A percentile compares a stretch with the other conserved stretches of the same genome.
Evolutionary conservation across 495 filamentous ascomycete species (phyloP).

Genomic region (Lophiostoma macrostomum): DNA sequence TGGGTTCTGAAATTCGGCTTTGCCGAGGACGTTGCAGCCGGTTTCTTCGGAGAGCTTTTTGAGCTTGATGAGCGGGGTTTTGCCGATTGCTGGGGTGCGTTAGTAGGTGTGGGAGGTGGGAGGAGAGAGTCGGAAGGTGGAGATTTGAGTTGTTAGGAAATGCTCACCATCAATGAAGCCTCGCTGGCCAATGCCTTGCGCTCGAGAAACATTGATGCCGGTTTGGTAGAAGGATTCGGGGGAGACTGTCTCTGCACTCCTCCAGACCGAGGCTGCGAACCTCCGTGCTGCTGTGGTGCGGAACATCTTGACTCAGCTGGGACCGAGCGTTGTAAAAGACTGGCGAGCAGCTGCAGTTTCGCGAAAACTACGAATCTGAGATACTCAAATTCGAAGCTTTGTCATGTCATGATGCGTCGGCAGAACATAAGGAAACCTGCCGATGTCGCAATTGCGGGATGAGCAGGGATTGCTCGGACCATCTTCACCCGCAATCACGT

Average conservation of each 20-base stretch:
- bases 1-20: conserved; percentile 98
- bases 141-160: not conserved
- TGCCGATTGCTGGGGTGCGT: conserved; percentile 73
- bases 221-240: conserved; percentile 15
- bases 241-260: conserved; percentile 43
- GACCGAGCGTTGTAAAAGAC: not conserved
- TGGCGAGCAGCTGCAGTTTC: no score
- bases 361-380: no score
- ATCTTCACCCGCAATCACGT: not conserved
- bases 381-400: no score
- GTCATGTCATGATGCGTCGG: no score
- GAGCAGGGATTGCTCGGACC: no score
- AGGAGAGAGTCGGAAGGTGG: not conserved
- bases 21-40: conserved; percentile 90
- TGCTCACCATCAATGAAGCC: conserved; percentile 80
- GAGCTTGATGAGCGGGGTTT: conserved; percentile 89
- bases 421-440: not conserved
- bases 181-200: conserved; percentile 71
- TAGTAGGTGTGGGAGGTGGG: not conserved
- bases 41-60: conserved; percentile 86
- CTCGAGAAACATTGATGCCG: conserved; percentile 55
- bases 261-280: conserved; percentile 55
- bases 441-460: conserved; percentile 15
- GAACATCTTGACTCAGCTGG: conserved; percentile 48
- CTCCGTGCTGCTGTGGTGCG: conserved; percentile 53